Evolutionary conservation across 345 rosid species (phyloP), one percentile per base, ranked within the genome.

Genomic region (Nasturtium officinale): DNA sequence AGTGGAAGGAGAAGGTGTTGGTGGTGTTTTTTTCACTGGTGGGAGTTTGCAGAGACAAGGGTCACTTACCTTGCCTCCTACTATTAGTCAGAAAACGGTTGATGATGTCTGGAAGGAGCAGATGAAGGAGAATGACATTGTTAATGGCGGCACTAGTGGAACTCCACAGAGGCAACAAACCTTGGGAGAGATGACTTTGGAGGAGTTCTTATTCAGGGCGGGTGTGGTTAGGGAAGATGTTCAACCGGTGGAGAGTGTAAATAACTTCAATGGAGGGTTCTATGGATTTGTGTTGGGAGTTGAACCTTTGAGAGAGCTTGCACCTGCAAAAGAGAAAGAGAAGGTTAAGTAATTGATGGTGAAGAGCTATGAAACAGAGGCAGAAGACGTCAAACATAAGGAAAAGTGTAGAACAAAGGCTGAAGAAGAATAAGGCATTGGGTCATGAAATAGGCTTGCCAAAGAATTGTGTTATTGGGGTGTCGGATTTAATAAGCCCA

Each of bases 41-140:
- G 75, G 78, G 54, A n/a, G 84, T 71, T 81, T 96, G 73, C 99
- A 90, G 83, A 80, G 94, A 63, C 99, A 96, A 81, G 97, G 97
- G 3, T 92, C 99, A 7, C 59, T 96, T 42, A 87, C 97, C 0
- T 80, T 96, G 80, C 98, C 98, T 5, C 82, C 97, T 35, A 92
- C 91, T 15, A 78, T 92, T 73, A 96, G 97, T 80, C 93, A 83
- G 65, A 96, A 87, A 80, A 90, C 87, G 0, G 98, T 96, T 68
- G 98, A 96, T 66, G 91, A 92, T 82, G 96, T 96, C 28, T 96
- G 97, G 99, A 89, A 74, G 72, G 86, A 84, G 73, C 71, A 91
- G 43, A 78, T 89, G 5, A 91, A 79, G 82, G 97, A 89, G 10
- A 79, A 51, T 66, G 83, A 59, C 29, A 9, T 64, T 48, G 78